Base-by-base conservation (phyloP, 495 filamentous ascomycete species). In the Aspergillus nidulans region DNA sequence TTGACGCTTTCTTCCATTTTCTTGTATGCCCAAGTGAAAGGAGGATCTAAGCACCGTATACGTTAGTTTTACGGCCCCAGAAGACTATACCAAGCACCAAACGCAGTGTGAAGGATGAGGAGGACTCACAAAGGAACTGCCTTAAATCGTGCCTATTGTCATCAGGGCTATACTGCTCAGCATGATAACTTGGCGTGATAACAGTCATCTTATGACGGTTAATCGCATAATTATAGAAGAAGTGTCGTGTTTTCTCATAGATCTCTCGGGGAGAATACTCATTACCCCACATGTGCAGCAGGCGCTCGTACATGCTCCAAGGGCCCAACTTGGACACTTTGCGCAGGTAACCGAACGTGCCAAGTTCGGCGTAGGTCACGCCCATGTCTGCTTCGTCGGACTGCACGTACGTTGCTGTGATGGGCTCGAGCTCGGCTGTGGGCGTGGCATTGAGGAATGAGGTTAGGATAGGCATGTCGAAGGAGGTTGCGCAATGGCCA, bases 351-450 rank as follows among this genome's bases (percentile, higher is more conserved):
- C 84, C 86, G 60, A 88, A 87, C 10, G 77, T 68, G 10, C 77
- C 76, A 20, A 82, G 71, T 46, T 82, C 77, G 30, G 63, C 69
- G 61, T 82, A 82, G 3, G 77, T 80, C 38, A 84, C 72, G 15
- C 83, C 84, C 88, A 90, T 91, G 59, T 90, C 88, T 2, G 74
- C 86, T 70, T 95, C 91, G 64, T 95, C 76, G 32, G 64, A 66
- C 59, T 74, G 69, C 8, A 77, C 69, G 43, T 72, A 73, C 13
- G 63, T 73, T 0, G 80, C 68, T 1, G 88, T 89, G 24, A 91
- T 85, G 12, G 91, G 91, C 59, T 92, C 87, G 0, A 95, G 78
- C 66, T 96, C 91, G 1, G 90, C 91, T 3, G 89, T 94, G 0
- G 91, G 91, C 0, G 79, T 76, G 3, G 91, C 91, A 15, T 77